Conservation (phyloP, 2,329 filamentous ascomycete species). For the Aspergillus neoniger region DNA sequence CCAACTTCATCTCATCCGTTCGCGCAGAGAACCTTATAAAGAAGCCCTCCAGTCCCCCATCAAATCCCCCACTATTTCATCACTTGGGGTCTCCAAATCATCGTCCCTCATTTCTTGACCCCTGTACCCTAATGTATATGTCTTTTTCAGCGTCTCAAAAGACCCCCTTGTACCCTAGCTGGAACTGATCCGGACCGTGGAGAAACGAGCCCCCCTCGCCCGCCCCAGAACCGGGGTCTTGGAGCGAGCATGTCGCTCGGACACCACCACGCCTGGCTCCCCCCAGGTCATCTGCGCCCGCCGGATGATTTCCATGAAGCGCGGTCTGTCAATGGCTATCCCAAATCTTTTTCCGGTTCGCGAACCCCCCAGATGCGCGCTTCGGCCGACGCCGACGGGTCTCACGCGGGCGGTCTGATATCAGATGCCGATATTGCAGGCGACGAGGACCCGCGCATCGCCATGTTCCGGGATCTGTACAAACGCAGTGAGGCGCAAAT, state of each 20-base stretch:
- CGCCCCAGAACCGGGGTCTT: slow-evolving; percentile 49
- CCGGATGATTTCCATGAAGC: slow-evolving; percentile 59
- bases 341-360: slow-evolving; percentile 46
- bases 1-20: slow-evolving; percentile 43
- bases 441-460: slow-evolving; percentile 69
- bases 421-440: slow-evolving; percentile 58
- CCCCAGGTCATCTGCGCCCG: slow-evolving; percentile 60
- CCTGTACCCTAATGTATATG: slow-evolving; percentile 29
- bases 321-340: slow-evolving; percentile 46
- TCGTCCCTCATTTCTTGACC: slow-evolving; percentile 27
- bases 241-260: slow-evolving; percentile 64
- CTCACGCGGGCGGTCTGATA: slow-evolving; percentile 50
- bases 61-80: slow-evolving; percentile 38
- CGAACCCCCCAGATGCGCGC: slow-evolving; percentile 48
- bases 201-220: slow-evolving; percentile 46
- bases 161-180: slow-evolving; percentile 31
- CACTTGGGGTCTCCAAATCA: slow-evolving; percentile 33
- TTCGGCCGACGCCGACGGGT: slow-evolving; percentile 48
- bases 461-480: slow-evolving; percentile 76
- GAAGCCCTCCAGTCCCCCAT: slow-evolving; percentile 42
- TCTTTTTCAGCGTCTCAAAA: slow-evolving; percentile 34
- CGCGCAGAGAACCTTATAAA: slow-evolving; percentile 45
- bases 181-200: slow-evolving; percentile 45
- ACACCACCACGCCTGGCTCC: slow-evolving; percentile 69
- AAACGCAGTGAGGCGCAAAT: slow-evolving; percentile 75